Evolutionary conservation across 2,329 filamentous ascomycete species (phyloP).

Genomic region (Diaporthe vexans): DNA sequence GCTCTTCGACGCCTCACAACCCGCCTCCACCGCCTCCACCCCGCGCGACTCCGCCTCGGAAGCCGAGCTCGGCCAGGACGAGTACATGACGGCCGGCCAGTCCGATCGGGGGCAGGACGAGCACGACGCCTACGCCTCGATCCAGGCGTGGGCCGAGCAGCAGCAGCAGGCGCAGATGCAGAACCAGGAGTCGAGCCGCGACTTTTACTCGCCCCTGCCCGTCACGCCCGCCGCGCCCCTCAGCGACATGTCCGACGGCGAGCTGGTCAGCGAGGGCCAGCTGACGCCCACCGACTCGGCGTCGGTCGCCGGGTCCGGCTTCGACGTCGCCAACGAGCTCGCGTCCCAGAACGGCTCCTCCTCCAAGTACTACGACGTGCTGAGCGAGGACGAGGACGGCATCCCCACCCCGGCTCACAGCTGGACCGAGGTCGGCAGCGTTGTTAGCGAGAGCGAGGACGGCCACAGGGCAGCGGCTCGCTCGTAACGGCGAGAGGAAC

Average conservation of each 20-base stretch:
- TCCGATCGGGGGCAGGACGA: conserved; percentile 40
- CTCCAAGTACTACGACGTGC: conserved; percentile 63
- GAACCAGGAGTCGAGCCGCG: conserved; percentile 50
- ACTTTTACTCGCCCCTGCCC: conserved; percentile 74
- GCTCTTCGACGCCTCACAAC: neutral
- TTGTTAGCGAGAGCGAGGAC: conserved; percentile 70
- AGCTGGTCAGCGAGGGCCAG: conserved; percentile 64
- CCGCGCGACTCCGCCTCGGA: conserved; percentile 50
- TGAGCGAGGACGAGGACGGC: conserved; percentile 70
- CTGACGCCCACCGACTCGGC: conserved; percentile 72
- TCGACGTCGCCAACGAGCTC: conserved; percentile 61
- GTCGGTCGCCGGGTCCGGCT: conserved; percentile 66
- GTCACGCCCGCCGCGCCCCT: conserved; percentile 63
- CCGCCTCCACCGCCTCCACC: neutral
- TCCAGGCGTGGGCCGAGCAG: conserved; percentile 75
- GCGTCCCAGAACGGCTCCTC: conserved; percentile 56
- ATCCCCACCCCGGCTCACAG: conserved; percentile 69
- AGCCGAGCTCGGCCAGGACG: conserved; percentile 57
- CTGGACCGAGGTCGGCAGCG: conserved; percentile 76
- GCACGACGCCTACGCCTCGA: conserved; percentile 68
- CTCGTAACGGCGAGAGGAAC: conserved; percentile 46
- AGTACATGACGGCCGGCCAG: conserved; percentile 67
- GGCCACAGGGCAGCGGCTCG: conserved; percentile 49
- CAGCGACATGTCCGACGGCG: conserved; percentile 60
- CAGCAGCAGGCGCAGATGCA: conserved; percentile 48